Base-by-base conservation (phyloP, 192 early-diverging fungal genomes). In the Backusella parvicylindrica region DNA sequence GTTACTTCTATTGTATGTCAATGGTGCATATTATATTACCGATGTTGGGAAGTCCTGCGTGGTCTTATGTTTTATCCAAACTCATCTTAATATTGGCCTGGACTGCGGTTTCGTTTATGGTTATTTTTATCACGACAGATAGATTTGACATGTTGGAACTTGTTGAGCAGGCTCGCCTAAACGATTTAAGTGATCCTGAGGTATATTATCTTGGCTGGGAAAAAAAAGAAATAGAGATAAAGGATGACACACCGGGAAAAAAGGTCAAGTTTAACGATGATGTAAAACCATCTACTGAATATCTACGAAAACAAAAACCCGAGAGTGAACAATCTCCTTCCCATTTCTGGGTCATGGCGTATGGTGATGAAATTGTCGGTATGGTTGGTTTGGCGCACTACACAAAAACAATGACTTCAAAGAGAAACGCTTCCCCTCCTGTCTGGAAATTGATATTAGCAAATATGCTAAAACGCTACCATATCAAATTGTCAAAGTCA, bases 341-440 rank as follows among this genome's bases (percentile, higher is more conserved):
- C 30, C 68, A 77, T 37, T 83, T 83, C 33, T 83, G 81, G 81
- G 75, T 83, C 13, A 70, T 83, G 21, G 40, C 63, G 12, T 63
- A 75, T 2, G 69, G 76, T 13, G 72, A 65, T 9, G 56, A 73
- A 33, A 16, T 64, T 15, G 66, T 75, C 32, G 81, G 81, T 35
- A 79, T 79, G 65, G 68, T 77, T 65, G 81, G 81, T 26, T 41
- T 83, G 3, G 81, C 78, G 1, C 64, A 71, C 18, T 68, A 74
- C 36, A 36, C 26, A 15, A 15, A 79, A 12, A 21, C 23, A 47
- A 28, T 79, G 21, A 38, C 41, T 21, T 73, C 77, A 13, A 30
- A 65, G 13, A 64, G 72, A 49, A 33, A 67, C 4, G 35, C 21
- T 28, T 13, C 33, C 6, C 26, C 40, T 16, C 66, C 79, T 23